Evolutionary conservation across 805 yeast genomes (phyloP).

Genomic region (Wickerhamiella lipophila): DNA sequence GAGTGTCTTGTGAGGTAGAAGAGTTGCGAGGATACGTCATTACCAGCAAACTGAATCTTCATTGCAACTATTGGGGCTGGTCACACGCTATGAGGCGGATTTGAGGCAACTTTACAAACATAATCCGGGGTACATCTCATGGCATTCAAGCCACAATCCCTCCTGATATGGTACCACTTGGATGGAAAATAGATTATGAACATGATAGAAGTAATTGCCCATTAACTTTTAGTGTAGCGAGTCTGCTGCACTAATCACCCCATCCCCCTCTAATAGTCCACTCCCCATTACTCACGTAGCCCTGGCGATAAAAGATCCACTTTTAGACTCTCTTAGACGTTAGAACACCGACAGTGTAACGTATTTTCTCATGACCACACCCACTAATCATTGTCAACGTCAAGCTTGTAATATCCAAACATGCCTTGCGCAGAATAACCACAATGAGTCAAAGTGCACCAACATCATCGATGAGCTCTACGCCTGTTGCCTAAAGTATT

Average conservation of each 20-base stretch:
- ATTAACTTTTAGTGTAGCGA: background rate
- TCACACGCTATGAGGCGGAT: background rate
- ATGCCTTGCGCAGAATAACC: constrained; percentile 50
- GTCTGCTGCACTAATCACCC: no score
- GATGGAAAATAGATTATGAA: no score
- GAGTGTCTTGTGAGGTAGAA: constrained; percentile 47
- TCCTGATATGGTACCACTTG: no score
- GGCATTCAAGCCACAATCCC: background rate
- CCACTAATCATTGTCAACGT: constrained; percentile 10
- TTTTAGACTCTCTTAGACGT: no score
- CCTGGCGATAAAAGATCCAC: no score
- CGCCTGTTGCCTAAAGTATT: constrained; percentile 59
- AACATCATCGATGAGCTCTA: constrained; percentile 56
- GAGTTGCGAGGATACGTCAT: constrained; percentile 28
- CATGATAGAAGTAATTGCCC: background rate
- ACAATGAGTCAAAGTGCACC: constrained; percentile 65
- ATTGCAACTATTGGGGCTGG: background rate
- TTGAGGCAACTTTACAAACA: background rate
- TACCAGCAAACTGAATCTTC: constrained; percentile 22
- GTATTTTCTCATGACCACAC: background rate
- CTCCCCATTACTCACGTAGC: no score
- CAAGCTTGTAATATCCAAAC: constrained; percentile 31
- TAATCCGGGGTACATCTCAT: background rate
- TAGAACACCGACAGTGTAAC: no score
- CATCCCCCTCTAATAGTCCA: no score